Conservation (phyloP, 768 basidiomycete species). For the Tephrocybe rancida region DNA sequence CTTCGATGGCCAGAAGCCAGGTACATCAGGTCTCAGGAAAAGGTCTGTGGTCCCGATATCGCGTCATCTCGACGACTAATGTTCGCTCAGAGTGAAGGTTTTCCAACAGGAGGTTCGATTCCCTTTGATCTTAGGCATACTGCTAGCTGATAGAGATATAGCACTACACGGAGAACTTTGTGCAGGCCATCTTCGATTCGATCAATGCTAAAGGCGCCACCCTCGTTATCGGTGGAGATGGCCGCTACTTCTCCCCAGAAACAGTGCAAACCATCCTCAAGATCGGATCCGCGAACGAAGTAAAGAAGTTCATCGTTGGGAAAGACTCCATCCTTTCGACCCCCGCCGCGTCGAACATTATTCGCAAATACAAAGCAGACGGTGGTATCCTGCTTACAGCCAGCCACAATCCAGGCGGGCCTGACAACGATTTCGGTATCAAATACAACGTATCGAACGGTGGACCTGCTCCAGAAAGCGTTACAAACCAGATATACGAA, state of each 20-base stretch:
- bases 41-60: conserved; percentile 50
- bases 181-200: conserved; percentile 92
- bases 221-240: conserved; percentile 96
- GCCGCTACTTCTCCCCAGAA: conserved; percentile 88
- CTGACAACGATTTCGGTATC: conserved; percentile 98
- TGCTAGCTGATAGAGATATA: conserved; percentile 30
- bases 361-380: conserved; percentile 93
- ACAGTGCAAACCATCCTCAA: conserved; percentile 90
- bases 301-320: conserved; percentile 90
- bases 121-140: conserved; percentile 15
- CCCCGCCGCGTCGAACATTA: conserved; percentile 94
- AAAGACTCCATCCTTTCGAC: conserved; percentile 93
- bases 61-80: conserved; percentile 16
- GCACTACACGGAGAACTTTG: conserved; percentile 99
- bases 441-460: conserved; percentile 99
- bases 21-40: conserved; percentile 97
- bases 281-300: conserved; percentile 94
- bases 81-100: conserved; percentile 81
- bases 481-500: conserved; percentile 95
- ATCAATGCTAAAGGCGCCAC: conserved; percentile 81
- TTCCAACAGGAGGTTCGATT: conserved; percentile 90
- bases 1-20: conserved; percentile 94
- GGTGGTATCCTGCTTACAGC: conserved; percentile 98
- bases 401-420: conserved; percentile 97
- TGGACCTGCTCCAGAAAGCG: conserved; percentile 93